Evolutionary conservation across 2,329 filamentous ascomycete genomes (phyloP).

Genomic region (Samsoniella hepiali): DNA sequence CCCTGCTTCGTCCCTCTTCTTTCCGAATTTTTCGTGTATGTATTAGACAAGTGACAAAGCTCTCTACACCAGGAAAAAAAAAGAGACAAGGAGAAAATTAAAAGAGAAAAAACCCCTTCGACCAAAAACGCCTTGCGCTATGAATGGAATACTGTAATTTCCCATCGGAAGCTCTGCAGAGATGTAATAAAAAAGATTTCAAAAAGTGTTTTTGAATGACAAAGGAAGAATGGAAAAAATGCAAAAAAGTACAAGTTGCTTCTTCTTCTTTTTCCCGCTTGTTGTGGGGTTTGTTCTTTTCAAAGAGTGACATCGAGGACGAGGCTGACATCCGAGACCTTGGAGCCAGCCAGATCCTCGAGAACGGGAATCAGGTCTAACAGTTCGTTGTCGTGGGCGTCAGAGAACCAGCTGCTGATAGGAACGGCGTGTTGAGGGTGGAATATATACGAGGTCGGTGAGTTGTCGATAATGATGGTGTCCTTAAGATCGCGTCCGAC

Average conservation of each 20-base stretch:
- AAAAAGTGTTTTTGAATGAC: slow-evolving; percentile 17
- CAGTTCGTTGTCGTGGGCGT: slow-evolving; percentile 98
- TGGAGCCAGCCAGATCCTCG: slow-evolving; percentile 85
- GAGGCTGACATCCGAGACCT: slow-evolving; percentile 93
- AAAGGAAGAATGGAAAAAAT: slow-evolving; percentile 32
- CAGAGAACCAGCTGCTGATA: slow-evolving; percentile 99
- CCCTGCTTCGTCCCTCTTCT: slow-evolving; percentile 7
- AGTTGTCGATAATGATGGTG: slow-evolving; percentile 99
- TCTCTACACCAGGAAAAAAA: slow-evolving; percentile 17
- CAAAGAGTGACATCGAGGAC: slow-evolving; percentile 87
- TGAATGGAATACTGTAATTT: slow-evolving; percentile 33
- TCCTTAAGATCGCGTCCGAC: slow-evolving; percentile 93
- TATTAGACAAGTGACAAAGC: slow-evolving; percentile 30
- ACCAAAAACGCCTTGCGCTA: slow-evolving; percentile 55
- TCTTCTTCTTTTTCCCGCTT: slow-evolving; percentile 18
- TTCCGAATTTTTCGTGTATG: slow-evolving; percentile 25
- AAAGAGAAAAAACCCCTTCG: slow-evolving; percentile 45
- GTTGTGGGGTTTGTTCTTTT: slow-evolving; percentile 30
- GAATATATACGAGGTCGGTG: slow-evolving; percentile 98
- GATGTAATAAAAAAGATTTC: slow-evolving; percentile 15
- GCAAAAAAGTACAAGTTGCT: slow-evolving; percentile 19
- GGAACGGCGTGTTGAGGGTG: slow-evolving; percentile 98
- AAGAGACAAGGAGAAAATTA: slow-evolving; percentile 23
- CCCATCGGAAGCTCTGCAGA: slow-evolving; percentile 18
- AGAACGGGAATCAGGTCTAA: slow-evolving; percentile 96